Percentiles rank a stretch among this genome's conserved stretches.
These are phyloP conservation scores for Chrysosporium keratinophilum DNA, from an alignment of 2,329 filamentous ascomycete species.

Conservation along the genomic window DNA sequence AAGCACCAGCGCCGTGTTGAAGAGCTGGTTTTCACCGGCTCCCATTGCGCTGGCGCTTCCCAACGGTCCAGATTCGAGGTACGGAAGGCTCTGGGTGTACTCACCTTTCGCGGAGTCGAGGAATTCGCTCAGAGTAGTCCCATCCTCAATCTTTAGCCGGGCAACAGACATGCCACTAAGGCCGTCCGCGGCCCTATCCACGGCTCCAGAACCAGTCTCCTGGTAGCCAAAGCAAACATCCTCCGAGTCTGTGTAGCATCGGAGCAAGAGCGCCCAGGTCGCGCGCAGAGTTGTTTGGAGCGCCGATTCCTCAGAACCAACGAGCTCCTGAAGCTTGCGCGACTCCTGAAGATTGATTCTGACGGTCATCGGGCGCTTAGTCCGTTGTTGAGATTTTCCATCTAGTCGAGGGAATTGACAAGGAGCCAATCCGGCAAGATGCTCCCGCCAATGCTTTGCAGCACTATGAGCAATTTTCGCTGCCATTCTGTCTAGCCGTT, in stretches of 20 bases:
- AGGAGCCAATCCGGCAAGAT: slow-evolving; percentile 17
- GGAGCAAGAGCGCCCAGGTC: slow-evolving; percentile 39
- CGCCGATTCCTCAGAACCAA: slow-evolving; percentile 3
- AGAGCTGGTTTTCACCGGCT: slow-evolving; percentile 22
- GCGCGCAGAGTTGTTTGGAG: slow-evolving; percentile 27
- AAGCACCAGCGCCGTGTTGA: slow-evolving; percentile 31
- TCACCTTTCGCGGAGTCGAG: slow-evolving; percentile 22
- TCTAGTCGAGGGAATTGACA: slow-evolving; percentile 31
- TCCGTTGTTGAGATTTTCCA: slow-evolving; percentile 20
- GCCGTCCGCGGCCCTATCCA: slow-evolving; percentile 14
- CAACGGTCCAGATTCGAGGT: slow-evolving; percentile 13
- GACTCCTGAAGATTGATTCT: slow-evolving; percentile 25
- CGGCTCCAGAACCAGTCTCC: slow-evolving; percentile 20
- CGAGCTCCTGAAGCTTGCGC: slow-evolving; percentile 16
- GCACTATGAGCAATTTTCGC: not conserved
- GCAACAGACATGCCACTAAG: slow-evolving; percentile 18
- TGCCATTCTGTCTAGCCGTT: not conserved
- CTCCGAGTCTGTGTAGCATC: slow-evolving; percentile 38
- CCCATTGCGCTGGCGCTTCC: slow-evolving; percentile 8
- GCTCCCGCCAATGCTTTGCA: slow-evolving; percentile 9
- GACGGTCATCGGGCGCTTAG: slow-evolving; percentile 29
- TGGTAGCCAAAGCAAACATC: slow-evolving; percentile 41
- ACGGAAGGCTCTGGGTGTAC: slow-evolving; percentile 8
- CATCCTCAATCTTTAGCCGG: slow-evolving; percentile 24
- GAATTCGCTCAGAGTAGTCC: slow-evolving; percentile 22